Percentiles rank a stretch among this genome's conserved stretches.
phyloP scores from a whole-genome alignment of 1,139 yeast genomes.

The Debaryomyces psychrophilus region DNA sequence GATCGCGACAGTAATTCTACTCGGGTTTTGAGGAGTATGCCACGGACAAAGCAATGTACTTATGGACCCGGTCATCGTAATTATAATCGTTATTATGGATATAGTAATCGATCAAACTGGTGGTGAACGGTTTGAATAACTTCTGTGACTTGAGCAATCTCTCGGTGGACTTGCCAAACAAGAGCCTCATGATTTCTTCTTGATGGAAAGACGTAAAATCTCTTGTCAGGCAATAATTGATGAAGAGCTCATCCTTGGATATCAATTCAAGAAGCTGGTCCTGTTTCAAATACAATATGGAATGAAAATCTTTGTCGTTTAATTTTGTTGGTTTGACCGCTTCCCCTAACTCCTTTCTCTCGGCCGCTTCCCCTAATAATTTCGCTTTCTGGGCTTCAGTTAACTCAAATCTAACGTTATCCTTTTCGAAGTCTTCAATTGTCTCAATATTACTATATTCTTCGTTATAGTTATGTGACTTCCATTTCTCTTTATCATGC shows the following conservation, averaged over 20 bases:
- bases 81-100: slow-evolving; percentile 28
- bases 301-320: slow-evolving; percentile 24
- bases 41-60: slow-evolving; percentile 22
- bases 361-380: slow-evolving; percentile 19
- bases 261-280: slow-evolving; percentile 34
- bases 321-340: slow-evolving; percentile 13
- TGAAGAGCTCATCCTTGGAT: slow-evolving; percentile 39
- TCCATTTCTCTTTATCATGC: slow-evolving; percentile 28
- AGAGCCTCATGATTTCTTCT: slow-evolving; percentile 36
- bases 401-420: slow-evolving; percentile 4
- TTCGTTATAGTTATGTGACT: slow-evolving; percentile 29
- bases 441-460: slow-evolving; percentile 16
- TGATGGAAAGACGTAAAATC: slow-evolving; percentile 43
- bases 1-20: neutral
- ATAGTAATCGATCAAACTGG: slow-evolving; percentile 32
- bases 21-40: slow-evolving; percentile 12
- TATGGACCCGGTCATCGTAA: slow-evolving; percentile 30
- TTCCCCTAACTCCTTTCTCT: slow-evolving; percentile 19
- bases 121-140: slow-evolving; percentile 4
- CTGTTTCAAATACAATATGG: slow-evolving; percentile 23
- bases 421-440: slow-evolving; percentile 3
- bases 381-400: slow-evolving; percentile 9
- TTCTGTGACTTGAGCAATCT: slow-evolving; percentile 18
- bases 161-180: slow-evolving; percentile 35
- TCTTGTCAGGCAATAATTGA: slow-evolving; percentile 29